Evolutionary conservation across 2,329 filamentous ascomycete genomes (phyloP).

Genomic region (Pezicula radicicola): DNA sequence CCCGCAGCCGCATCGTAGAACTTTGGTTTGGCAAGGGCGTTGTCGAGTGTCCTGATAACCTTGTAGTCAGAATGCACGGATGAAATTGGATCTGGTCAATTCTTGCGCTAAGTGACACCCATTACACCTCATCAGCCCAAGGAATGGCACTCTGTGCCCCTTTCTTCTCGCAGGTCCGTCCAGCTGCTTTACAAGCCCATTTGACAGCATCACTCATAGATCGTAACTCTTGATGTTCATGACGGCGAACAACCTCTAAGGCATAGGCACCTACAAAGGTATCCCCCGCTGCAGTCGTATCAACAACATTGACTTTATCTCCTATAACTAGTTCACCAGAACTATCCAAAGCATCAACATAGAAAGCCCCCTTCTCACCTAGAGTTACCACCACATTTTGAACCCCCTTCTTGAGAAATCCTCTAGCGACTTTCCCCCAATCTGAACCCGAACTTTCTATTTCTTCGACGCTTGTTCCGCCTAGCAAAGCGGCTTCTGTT

Average conservation of each 20-base stretch:
- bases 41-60: no score
- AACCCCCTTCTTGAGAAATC: conserved; percentile 70
- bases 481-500: conserved; percentile 77
- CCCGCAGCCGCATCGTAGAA: no score
- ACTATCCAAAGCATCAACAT: conserved; percentile 39
- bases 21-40: no score
- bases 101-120: background rate
- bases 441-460: conserved; percentile 44
- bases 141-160: conserved; percentile 68
- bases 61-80: background rate
- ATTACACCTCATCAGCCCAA: conserved; percentile 51
- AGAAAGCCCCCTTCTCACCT: conserved; percentile 76
- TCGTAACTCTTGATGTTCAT: conserved; percentile 32
- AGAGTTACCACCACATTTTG: conserved; percentile 80
- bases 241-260: conserved; percentile 58
- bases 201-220: conserved; percentile 56
- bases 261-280: conserved; percentile 91
- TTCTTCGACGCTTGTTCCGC: conserved; percentile 39
- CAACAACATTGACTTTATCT: conserved; percentile 73
- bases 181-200: conserved; percentile 60
- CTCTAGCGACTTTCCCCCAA: conserved; percentile 41
- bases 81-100: background rate
- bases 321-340: conserved; percentile 55
- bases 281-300: conserved; percentile 92
- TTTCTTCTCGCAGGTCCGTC: conserved; percentile 60